Conservation (phyloP, 1,284 basidiomycete species). For the Marasmius tenuissimus region DNA sequence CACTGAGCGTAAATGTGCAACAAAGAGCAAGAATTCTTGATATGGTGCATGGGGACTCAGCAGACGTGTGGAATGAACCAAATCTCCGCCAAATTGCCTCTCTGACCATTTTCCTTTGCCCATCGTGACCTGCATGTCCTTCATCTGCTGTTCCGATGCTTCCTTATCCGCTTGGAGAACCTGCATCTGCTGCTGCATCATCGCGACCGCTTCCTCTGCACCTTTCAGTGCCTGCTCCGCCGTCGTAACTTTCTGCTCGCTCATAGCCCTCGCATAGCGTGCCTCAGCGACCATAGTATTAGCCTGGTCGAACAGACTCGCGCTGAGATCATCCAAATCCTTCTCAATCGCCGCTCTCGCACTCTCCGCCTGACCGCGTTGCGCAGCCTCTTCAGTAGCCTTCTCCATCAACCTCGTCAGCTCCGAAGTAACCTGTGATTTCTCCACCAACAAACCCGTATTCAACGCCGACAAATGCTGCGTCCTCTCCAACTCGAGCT, state of each 20-base stretch:
- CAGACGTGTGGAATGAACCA: slow-evolving; percentile 39
- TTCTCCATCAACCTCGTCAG: slow-evolving; percentile 93
- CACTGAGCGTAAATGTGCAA: slow-evolving; percentile 77
- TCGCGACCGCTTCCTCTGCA: slow-evolving; percentile 83
- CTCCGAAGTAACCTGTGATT: slow-evolving; percentile 87
- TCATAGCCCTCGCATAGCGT: slow-evolving; percentile 69
- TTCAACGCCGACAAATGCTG: slow-evolving; percentile 80
- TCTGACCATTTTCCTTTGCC: slow-evolving; percentile 72
- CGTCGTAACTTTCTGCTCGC: slow-evolving; percentile 81
- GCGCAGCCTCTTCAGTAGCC: slow-evolving; percentile 90
- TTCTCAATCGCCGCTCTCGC: slow-evolving; percentile 82
- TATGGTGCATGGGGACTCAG: slow-evolving; percentile 78
- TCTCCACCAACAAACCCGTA: slow-evolving; percentile 91
- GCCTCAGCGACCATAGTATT: slow-evolving; percentile 95
- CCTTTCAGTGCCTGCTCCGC: slow-evolving; percentile 81
- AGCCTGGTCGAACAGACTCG: slow-evolving; percentile 83
- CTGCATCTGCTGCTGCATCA: slow-evolving; percentile 88
- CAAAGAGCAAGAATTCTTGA: slow-evolving; percentile 83
- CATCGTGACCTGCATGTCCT: slow-evolving; percentile 50
- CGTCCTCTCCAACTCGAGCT: slow-evolving; percentile 74
- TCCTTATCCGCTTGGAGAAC: slow-evolving; percentile 65
- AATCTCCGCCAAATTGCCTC: slow-evolving; percentile 23
- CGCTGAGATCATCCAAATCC: slow-evolving; percentile 92
- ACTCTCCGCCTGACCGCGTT: slow-evolving; percentile 87
- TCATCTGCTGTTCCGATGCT: slow-evolving; percentile 48